Percentiles rank a stretch among this genome's conserved stretches.
These are phyloP conservation scores for Inonotus hispidus DNA, from an alignment of 1,284 basidiomycete genomes.

Conservation along the genomic window DNA sequence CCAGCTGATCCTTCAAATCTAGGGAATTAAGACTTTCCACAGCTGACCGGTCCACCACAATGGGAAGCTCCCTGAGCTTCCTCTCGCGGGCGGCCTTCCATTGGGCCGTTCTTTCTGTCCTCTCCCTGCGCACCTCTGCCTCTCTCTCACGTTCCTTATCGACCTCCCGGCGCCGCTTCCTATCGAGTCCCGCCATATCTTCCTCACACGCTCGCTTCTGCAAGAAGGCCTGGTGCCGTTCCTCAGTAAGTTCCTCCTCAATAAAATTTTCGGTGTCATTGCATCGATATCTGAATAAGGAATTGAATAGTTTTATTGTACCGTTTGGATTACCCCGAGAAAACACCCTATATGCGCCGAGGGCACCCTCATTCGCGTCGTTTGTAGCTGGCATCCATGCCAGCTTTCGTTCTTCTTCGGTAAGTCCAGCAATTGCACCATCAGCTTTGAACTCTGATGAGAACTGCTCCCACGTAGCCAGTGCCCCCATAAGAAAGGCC, in stretches of 20 bases:
- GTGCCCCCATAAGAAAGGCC: neutral
- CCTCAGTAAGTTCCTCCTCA: neutral
- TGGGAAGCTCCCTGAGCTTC: too few relatives aligned
- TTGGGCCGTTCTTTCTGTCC: too few relatives aligned
- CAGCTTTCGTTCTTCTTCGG: neutral
- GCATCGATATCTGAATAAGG: neutral
- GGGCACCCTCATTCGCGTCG: slow-evolving; percentile 9
- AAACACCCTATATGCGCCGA: neutral
- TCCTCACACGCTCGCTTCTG: too few relatives aligned
- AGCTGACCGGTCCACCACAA: too few relatives aligned
- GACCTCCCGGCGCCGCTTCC: too few relatives aligned
- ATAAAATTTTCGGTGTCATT: neutral
- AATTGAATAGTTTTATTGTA: neutral
- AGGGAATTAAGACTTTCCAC: too few relatives aligned
- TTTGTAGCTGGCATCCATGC: slow-evolving; percentile 12
- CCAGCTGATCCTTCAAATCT: too few relatives aligned
- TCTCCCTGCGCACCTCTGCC: too few relatives aligned
- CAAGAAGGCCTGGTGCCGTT: neutral
- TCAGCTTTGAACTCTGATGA: neutral
- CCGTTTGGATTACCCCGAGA: neutral
- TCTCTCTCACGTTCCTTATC: too few relatives aligned
- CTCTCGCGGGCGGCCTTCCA: too few relatives aligned
- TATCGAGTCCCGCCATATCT: too few relatives aligned
- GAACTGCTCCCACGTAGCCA: neutral
- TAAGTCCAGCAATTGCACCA: neutral